phyloP scores from a whole-genome alignment of 108 stramenopile species.

The Fragilariopsis cylindrus region DNA sequence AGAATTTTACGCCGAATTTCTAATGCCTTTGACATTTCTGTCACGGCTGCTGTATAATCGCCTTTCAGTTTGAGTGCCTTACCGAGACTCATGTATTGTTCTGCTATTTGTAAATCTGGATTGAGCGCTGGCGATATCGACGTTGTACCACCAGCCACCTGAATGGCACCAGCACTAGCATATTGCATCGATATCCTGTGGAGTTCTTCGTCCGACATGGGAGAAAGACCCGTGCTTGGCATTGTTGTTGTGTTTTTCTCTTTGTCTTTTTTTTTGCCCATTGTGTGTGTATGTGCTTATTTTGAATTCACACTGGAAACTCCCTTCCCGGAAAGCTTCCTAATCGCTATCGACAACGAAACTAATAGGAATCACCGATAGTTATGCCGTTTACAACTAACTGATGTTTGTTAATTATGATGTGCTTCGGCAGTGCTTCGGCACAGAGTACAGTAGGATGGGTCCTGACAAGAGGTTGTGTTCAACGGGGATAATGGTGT shows the following conservation, averaged over 20 bases:
- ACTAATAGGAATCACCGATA: too few species aligned
- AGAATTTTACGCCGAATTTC: conserved; percentile 28
- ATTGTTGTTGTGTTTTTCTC: neutral
- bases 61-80: conserved; percentile 42
- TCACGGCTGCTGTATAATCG: conserved; percentile 28
- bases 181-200: conserved; percentile 25
- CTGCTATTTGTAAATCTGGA: conserved; percentile 36
- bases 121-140: neutral
- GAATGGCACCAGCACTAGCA: conserved; percentile 28
- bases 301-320: too few species aligned
- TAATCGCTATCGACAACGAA: too few species aligned
- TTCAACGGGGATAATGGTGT: too few species aligned
- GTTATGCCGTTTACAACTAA: too few species aligned
- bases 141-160: conserved; percentile 3
- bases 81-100: conserved; percentile 41
- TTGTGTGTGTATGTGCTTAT: too few species aligned
- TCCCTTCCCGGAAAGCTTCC: too few species aligned
- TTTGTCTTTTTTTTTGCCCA: neutral
- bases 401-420: too few species aligned
- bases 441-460: too few species aligned
- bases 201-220: conserved; percentile 27
- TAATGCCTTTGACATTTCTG: conserved; percentile 45
- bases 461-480: too few species aligned
- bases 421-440: too few species aligned
- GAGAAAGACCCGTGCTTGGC: neutral